A percentile compares a stretch with the other conserved stretches of the same genome.
These are phyloP conservation scores for Picochlorum sp. DNA, from an alignment of 139 green algal genomes.

Conservation along the genomic window DNA sequence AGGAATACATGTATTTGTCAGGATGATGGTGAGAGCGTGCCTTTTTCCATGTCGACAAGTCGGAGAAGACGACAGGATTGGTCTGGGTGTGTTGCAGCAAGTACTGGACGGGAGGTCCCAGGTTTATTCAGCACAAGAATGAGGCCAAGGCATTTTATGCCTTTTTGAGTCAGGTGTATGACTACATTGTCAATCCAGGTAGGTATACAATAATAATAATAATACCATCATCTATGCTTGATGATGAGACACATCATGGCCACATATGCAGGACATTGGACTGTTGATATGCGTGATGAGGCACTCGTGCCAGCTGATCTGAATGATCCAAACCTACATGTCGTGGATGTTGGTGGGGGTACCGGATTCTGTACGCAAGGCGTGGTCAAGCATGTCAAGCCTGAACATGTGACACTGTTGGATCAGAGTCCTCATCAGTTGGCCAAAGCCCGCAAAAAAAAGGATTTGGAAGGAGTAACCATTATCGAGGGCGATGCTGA, in stretches of 20 bases:
- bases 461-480: conserved; percentile 75
- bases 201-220: not conserved
- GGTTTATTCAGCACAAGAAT: conserved; percentile 88
- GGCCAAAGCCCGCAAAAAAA: conserved; percentile 78
- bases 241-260: no score
- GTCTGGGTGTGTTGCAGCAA: no score
- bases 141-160: conserved; percentile 87
- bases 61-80: no score
- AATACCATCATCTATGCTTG: not conserved
- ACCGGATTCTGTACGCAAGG: conserved; percentile 91
- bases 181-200: conserved; percentile 74
- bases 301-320: conserved; percentile 74
- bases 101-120: not conserved
- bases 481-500: conserved; percentile 92
- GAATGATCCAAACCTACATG: conserved; percentile 62
- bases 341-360: conserved; percentile 87
- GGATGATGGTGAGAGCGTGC: no score
- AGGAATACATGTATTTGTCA: no score
- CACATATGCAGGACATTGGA: conserved; percentile 74
- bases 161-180: conserved; percentile 82
- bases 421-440: conserved; percentile 93
- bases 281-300: conserved; percentile 84
- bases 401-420: conserved; percentile 80
- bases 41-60: no score
- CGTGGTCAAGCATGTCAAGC: conserved; percentile 53